Base-by-base conservation (phyloP, 495 filamentous ascomycete species). In the Geoglossum glabrum region DNA sequence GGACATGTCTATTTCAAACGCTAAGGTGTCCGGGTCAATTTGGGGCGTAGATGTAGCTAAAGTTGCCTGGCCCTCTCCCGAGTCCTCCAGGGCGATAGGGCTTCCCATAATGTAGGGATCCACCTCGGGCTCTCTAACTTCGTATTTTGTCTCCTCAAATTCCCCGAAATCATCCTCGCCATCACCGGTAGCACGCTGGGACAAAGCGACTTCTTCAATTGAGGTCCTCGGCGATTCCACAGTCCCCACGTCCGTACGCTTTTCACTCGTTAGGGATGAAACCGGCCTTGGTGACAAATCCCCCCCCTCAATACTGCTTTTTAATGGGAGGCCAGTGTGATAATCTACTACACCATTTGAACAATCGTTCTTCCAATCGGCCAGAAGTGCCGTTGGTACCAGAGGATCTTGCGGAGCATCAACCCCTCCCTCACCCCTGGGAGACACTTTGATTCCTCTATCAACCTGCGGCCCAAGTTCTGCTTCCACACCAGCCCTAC, bases 101-200 rank as follows among this genome's bases (percentile, higher is more conserved):
- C 49, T 49, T 9, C 46, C 54, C 30, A 25, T 54, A 25, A 61
- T 59, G 33, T 46, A 47, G 0, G 57, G 38, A 26, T 15, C 58
- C 27, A 36, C 27, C 46, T 61, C 59, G 30, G 57, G 61, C 21
- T 64, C 64, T n/a, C 58, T 64, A 27, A 69, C 64, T 52, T 71
- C 67, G 60, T 13, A 52, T 15, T 52, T 21, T 13, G 1, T 30
- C 49, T 52, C 49, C 28, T 78, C 74, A 61, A 79, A 79, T 51
- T 80, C 73, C 5, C 72, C 74, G 61, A 75, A 75, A 28, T 74
- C 73, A n/a, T 62, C 69, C 33, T 65, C 68, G 0, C 71, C 68
- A 9, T 62, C 68, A n/a, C 30, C 28, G 49, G 25, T 26, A 9
- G 19, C 1, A 33, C 21, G 30, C n/a, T 56, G 23, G 23, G 23